phyloP scores from a whole-genome alignment of 2,329 filamentous ascomycete species.

The Epichloe scottii region DNA sequence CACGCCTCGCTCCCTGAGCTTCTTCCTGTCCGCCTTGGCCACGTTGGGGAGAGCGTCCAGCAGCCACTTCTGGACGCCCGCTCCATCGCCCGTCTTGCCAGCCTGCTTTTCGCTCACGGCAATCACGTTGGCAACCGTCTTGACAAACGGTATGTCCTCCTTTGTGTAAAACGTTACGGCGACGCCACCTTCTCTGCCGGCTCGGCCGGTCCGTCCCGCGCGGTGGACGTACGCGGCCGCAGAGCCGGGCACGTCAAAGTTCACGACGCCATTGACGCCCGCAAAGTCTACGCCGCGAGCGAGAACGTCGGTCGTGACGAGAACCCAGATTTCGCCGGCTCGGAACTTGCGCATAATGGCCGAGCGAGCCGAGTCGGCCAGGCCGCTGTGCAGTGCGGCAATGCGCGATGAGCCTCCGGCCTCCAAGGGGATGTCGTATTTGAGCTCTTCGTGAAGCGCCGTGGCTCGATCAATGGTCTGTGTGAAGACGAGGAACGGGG shows the following conservation, averaged over 20 bases:
- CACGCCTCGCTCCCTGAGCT: constrained; percentile 69
- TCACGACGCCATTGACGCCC: constrained; percentile 90
- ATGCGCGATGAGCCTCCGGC: constrained; percentile 77
- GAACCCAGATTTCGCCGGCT: constrained; percentile 84
- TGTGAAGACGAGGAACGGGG: constrained; percentile 90
- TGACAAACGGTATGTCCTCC: constrained; percentile 81
- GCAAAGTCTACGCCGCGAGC: constrained; percentile 89
- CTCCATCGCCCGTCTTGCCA: constrained; percentile 36
- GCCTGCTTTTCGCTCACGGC: constrained; percentile 65
- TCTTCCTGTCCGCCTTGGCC: constrained; percentile 71
- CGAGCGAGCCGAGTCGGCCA: constrained; percentile 63
- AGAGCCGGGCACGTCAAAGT: constrained; percentile 92
- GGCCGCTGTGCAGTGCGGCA: constrained; percentile 78
- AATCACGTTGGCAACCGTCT: constrained; percentile 88
- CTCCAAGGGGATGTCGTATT: constrained; percentile 85
- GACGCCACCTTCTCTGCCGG: constrained; percentile 74
- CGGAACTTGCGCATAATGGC: constrained; percentile 83
- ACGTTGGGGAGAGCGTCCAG: constrained; percentile 76
- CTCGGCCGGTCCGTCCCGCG: constrained; percentile 80
- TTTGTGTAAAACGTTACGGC: constrained; percentile 93
- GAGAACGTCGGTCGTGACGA: constrained; percentile 90
- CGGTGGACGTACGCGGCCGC: constrained; percentile 87
- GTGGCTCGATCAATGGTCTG: constrained; percentile 88
- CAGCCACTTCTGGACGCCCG: constrained; percentile 70
- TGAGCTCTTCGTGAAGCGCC: constrained; percentile 77